Percentiles rank a stretch among this genome's conserved stretches.
Conservation (phyloP, 2,329 filamentous ascomycete species). For the Leptographium flavum region DNA sequence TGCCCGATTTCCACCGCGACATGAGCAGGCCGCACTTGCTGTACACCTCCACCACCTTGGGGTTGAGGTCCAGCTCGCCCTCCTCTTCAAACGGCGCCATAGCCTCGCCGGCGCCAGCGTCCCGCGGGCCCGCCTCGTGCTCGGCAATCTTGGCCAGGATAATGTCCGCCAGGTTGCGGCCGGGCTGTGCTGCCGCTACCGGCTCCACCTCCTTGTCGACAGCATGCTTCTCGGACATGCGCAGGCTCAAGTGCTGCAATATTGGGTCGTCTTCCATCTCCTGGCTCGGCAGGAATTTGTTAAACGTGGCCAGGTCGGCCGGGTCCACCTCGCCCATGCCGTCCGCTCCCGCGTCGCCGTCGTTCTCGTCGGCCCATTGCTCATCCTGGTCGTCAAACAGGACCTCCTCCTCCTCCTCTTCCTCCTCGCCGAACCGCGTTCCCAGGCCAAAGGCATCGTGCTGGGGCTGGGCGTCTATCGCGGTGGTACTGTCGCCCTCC, state of each 20-base stretch:
- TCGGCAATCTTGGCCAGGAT: slow-evolving; percentile 91
- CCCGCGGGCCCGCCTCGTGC: slow-evolving; percentile 48
- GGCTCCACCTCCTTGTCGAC: slow-evolving; percentile 25
- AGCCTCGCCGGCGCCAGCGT: slow-evolving; percentile 22
- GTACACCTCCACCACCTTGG: slow-evolving; percentile 89
- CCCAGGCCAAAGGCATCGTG: background rate
- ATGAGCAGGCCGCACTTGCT: slow-evolving; percentile 78
- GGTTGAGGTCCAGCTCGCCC: slow-evolving; percentile 63
- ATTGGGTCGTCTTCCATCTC: slow-evolving; percentile 62
- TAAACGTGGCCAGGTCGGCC: slow-evolving; percentile 77
- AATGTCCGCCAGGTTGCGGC: slow-evolving; percentile 75
- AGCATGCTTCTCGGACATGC: slow-evolving; percentile 2
- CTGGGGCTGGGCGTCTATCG: background rate
- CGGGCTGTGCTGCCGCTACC: slow-evolving; percentile 11
- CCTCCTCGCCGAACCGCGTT: slow-evolving; percentile 20
- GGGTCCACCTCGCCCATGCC: slow-evolving; percentile 76
- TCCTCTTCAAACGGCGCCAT: slow-evolving; percentile 54
- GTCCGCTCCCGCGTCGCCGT: slow-evolving; percentile 57
- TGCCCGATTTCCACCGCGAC: slow-evolving; percentile 82
- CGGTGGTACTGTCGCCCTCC: slow-evolving; percentile 42
- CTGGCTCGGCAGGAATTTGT: slow-evolving; percentile 66
- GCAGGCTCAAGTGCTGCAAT: slow-evolving; percentile 37
- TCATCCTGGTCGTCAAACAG: slow-evolving; percentile 36
- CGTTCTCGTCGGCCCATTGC: slow-evolving; percentile 69
- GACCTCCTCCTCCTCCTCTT: slow-evolving; percentile 21